Conservation (phyloP, 2,329 filamentous ascomycete species). For the Colletotrichum incanum region DNA sequence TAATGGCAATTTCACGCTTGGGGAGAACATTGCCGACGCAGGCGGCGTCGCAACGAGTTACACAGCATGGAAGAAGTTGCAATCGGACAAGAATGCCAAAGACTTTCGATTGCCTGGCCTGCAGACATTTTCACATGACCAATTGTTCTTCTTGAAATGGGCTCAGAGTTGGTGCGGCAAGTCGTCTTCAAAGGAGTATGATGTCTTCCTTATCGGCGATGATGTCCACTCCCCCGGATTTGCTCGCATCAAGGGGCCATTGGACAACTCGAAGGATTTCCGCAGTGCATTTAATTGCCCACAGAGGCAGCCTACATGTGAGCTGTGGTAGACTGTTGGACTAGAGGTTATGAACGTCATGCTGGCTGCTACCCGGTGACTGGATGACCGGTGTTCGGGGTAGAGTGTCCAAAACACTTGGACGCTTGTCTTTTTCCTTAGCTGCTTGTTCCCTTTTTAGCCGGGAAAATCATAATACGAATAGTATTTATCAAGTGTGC, state of each 20-base stretch:
- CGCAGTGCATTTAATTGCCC: constrained; percentile 77
- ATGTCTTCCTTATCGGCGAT: constrained; percentile 69
- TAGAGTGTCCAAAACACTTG: not conserved
- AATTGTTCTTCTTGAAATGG: constrained; percentile 79
- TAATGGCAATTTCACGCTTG: constrained; percentile 74
- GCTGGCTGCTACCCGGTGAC: not conserved
- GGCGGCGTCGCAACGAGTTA: constrained; percentile 76
- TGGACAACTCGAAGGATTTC: constrained; percentile 78
- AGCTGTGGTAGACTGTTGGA: constrained; percentile 72
- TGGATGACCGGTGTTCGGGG: not conserved
- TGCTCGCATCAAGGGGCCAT: constrained; percentile 73
- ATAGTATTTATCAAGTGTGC: not conserved
- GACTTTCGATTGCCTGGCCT: constrained; percentile 69
- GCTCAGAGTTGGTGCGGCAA: constrained; percentile 78
- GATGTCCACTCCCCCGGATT: constrained; percentile 77
- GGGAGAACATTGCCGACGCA: constrained; percentile 81
- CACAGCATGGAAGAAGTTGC: constrained; percentile 75
- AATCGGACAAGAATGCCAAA: constrained; percentile 63
- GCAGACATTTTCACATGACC: constrained; percentile 74
- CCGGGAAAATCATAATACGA: not conserved
- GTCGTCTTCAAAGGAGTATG: constrained; percentile 67
- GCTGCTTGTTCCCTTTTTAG: not conserved
- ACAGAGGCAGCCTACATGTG: constrained; percentile 76
- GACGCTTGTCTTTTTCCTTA: not conserved
- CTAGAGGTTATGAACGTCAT: not conserved